Conservation (phyloP, 805 yeast genomes). For the Saturnispora besseyi region DNA sequence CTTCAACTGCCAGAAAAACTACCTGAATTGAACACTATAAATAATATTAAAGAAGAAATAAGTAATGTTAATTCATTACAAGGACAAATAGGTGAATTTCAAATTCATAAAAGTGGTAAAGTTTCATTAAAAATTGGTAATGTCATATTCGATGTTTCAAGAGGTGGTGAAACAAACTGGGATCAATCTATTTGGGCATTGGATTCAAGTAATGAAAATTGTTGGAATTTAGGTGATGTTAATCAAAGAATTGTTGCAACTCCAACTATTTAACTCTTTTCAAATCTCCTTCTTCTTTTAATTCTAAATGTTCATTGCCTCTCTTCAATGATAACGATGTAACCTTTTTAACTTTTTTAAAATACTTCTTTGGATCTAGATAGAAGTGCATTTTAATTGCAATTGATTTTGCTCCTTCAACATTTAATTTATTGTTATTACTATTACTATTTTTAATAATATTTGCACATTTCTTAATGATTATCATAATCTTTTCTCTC, state of each 20-base stretch:
- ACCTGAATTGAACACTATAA: conserved; percentile 2
- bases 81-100: conserved; percentile 66
- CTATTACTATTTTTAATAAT: conserved; percentile 31
- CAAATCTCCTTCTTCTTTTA: background rate
- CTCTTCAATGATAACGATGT: background rate
- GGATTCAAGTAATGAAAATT: conserved; percentile 30
- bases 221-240: conserved; percentile 46
- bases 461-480: conserved; percentile 42
- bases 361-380: conserved; percentile 41
- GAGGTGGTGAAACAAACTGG: conserved; percentile 62
- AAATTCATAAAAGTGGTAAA: conserved; percentile 79
- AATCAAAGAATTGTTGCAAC: conserved; percentile 49
- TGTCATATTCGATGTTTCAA: conserved; percentile 54
- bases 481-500: conserved; percentile 19
- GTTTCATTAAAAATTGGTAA: conserved; percentile 67
- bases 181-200: conserved; percentile 60
- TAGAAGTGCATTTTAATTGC: conserved; percentile 58
- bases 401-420: conserved; percentile 53
- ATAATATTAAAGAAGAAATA: conserved; percentile 11
- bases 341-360: conserved; percentile 7
- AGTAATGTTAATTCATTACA: conserved; percentile 10
- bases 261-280: conserved; percentile 29
- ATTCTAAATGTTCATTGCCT: background rate
- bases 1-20: conserved; percentile 6
- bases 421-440: conserved; percentile 34